These are phyloP conservation scores for Suillus bovinus DNA, from an alignment of 768 basidiomycete species.

Conservation along the genomic window DNA sequence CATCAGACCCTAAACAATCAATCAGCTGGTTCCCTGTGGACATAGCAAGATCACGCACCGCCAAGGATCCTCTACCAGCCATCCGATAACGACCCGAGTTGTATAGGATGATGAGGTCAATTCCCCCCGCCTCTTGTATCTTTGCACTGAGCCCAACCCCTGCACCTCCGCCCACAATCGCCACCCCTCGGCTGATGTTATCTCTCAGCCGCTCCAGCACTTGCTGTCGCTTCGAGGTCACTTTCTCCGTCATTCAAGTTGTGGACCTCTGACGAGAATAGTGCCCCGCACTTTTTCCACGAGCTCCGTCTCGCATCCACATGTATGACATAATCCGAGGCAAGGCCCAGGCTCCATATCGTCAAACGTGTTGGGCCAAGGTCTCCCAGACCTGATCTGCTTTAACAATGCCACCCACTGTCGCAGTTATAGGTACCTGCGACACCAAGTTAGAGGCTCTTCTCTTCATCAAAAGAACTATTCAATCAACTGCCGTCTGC, in stretches of 20 bases:
- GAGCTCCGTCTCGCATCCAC: not conserved
- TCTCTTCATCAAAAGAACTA: conserved; percentile 20
- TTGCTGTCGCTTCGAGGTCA: conserved; percentile 20
- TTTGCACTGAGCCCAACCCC: conserved; percentile 30
- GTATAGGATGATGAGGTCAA: conserved; percentile 31
- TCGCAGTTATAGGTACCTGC: conserved; percentile 30
- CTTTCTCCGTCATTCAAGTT: conserved; percentile 11
- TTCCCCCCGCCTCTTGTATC: conserved; percentile 27
- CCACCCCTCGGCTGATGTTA: conserved; percentile 18
- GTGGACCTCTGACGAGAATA: not conserved
- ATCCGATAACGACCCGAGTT: conserved; percentile 32
- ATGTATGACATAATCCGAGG: conserved; percentile 22
- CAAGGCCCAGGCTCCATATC: not conserved
- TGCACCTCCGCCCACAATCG: conserved; percentile 28
- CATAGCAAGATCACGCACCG: conserved; percentile 19
- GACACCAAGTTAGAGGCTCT: conserved; percentile 29
- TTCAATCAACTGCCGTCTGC: conserved; percentile 17
- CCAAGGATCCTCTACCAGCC: conserved; percentile 32
- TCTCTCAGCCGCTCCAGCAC: conserved; percentile 16
- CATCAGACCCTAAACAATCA: conserved; percentile 23
- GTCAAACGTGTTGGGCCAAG: not conserved
- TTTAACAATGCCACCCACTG: conserved; percentile 12
- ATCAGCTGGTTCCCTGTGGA: not conserved
- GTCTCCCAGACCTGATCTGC: not conserved
- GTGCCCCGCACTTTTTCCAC: not conserved